phyloP scores from a whole-genome alignment of 2,329 filamentous ascomycete genomes.

The Monosporascus sp. region DNA sequence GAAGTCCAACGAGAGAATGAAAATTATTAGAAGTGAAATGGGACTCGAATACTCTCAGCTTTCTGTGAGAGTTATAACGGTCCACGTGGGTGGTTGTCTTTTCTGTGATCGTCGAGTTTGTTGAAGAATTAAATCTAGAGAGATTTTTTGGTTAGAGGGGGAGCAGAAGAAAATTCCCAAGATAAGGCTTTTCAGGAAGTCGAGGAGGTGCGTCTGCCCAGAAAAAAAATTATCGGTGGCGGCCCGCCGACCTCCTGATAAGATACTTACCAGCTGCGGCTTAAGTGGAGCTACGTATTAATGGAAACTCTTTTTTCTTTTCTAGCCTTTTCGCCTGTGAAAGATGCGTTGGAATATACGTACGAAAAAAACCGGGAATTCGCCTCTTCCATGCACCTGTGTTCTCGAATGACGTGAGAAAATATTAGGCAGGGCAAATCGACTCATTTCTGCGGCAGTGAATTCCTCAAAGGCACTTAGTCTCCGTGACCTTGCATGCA shows the following conservation, averaged over 20 bases:
- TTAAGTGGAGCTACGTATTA: background rate
- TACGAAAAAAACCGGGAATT: background rate
- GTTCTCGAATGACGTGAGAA: background rate
- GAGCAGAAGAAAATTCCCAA: slow-evolving; percentile 26
- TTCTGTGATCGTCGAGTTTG: slow-evolving; percentile 5
- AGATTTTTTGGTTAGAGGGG: slow-evolving; percentile 6
- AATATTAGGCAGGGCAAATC: background rate
- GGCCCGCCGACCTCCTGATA: background rate
- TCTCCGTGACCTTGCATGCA: background rate
- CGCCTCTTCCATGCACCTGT: background rate
- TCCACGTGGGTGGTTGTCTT: slow-evolving; percentile 11
- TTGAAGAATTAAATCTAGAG: slow-evolving; percentile 10
- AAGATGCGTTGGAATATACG: too few relatives aligned
- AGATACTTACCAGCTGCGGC: background rate
- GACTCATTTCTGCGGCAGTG: background rate
- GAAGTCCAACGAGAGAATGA: slow-evolving; percentile 17
- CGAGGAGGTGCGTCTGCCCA: background rate
- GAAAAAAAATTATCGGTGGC: background rate
- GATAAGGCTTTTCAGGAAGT: background rate
- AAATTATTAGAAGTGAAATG: slow-evolving; percentile 18
- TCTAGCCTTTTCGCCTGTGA: too few relatives aligned
- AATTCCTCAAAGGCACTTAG: background rate
- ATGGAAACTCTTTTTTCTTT: too few relatives aligned
- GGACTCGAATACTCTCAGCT: slow-evolving; percentile 21
- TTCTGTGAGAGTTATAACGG: slow-evolving; percentile 17